Evolutionary conservation across 768 basidiomycete genomes (phyloP), one percentile per base, ranked within the genome.

Genomic region (Naematelia encephala): DNA sequence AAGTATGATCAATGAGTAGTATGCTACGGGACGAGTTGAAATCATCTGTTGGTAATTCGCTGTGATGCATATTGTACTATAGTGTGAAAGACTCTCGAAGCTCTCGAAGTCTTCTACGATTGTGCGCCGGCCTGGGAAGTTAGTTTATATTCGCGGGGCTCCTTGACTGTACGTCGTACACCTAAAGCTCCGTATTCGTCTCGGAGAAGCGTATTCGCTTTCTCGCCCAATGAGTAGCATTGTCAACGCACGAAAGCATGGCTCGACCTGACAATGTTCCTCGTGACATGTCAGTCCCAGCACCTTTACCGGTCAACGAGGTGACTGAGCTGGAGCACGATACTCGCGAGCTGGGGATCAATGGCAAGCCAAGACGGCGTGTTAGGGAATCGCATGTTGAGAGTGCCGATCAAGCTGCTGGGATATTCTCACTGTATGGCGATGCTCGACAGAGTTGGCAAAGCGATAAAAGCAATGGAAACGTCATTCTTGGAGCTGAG

Each of bases 1-100:
- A 42, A 67, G 68, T 53, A 57, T 72, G 65, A 56, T 60, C 8
- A 39, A 55, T 43, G 59, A 63, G 2, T 56, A 50, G 51, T 23
- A 42, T 19, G 16, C 16, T n/a, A 29, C 25, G 28, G 26, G 19
- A 28, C 4, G 28, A 10, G 30, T 25, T 21, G 44, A 13, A 13
- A 57, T 29, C 19, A 56, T 34, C n/a, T 29, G 27, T 4, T n/a
- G n/a, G n/a, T n/a, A n/a, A n/a, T n/a, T n/a, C 23, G 44, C n/a
- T 50, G 34, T 8, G 34, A 39, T 39, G 34, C 34, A 39, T 39
- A n/a, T n/a, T n/a, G n/a, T n/a, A n/a, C n/a, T n/a, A n/a, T n/a
- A n/a, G n/a, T n/a, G n/a, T n/a, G n/a, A n/a, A n/a, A n/a, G n/a
- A n/a, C n/a, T n/a, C n/a, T n/a, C n/a, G n/a, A n/a, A n/a, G n/a